Evolutionary conservation across 768 basidiomycete species (phyloP), one percentile per base, ranked within the genome.

Genomic region (Panaeolus cyanescens): DNA sequence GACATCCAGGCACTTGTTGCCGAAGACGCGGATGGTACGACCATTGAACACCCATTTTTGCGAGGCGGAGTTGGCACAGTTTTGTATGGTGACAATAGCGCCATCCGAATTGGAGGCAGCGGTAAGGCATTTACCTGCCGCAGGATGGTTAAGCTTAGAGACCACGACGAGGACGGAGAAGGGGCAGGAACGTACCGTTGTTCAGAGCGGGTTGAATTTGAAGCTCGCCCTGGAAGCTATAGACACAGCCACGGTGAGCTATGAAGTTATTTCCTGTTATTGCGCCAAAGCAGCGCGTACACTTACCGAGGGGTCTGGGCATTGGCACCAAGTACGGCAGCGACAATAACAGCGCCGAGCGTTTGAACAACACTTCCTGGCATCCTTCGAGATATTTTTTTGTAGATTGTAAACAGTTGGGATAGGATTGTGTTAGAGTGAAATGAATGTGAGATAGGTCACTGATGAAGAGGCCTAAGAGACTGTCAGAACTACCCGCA

Each of bases 1-100:
- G n/a, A 83, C 79, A 56, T 84, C 82, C 28, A 85, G 70, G 67
- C 83, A 85, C 65, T 82, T 85, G 65, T 75, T 72, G 31, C 77
- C 79, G 59, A 78, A 83, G 28, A 83, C 68, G 37, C 74, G 75
- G 34, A 85, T 74, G 55, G 64, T 71, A 22, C 81, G 80, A 33
- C 71, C 72, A 2, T 61, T 70, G 65, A 85, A 85, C 6, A 74
- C 73, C 82, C 83, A 85, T 61, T 81, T 73, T 68, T 86, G 84
- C 22, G 74, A 66, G n/a, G 68, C 67, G 20, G 75, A 67, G 20
- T 79, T 79, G 10, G 75, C 79, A 68, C 85, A 86, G 5, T 75
- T 62, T 65, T 81, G 76, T 53, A 85, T 72, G 7, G 77, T 80
- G 59, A 85, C 81, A 20, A 68, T 39, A 8, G 84, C 82, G 34